Conservation (phyloP, 129 eudicot species). For the Lactuca saligna region DNA sequence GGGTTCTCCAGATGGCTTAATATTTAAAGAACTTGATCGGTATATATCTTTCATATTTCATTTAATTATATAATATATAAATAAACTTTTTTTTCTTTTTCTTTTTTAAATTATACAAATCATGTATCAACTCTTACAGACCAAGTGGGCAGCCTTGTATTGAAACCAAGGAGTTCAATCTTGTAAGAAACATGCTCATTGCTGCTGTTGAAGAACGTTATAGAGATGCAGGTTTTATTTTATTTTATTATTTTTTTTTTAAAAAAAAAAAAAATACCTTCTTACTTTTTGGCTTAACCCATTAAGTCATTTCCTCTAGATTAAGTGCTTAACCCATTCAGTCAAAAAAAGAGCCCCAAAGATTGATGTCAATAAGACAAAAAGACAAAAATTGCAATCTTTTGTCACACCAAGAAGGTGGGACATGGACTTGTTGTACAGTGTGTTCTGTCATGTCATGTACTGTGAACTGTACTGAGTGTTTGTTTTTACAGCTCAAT, state of each 20-base stretch:
- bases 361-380: too few relatives aligned
- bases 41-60: slow-evolving; percentile 1
- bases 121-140: slow-evolving; percentile 33
- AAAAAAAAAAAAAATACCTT: too few relatives aligned
- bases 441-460: too few relatives aligned
- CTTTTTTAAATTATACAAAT: background rate
- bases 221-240: slow-evolving; percentile 70
- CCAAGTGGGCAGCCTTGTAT: slow-evolving; percentile 74
- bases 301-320: too few relatives aligned
- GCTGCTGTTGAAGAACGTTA: slow-evolving; percentile 95
- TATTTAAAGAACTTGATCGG: slow-evolving; percentile 69
- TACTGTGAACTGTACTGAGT: background rate
- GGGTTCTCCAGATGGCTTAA: slow-evolving; percentile 50
- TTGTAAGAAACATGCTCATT: slow-evolving; percentile 78
- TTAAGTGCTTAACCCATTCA: too few relatives aligned
- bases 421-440: too few relatives aligned
- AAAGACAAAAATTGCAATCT: too few relatives aligned
- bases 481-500: slow-evolving; percentile 53
- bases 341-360: too few relatives aligned
- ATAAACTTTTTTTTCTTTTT: background rate
- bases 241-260: too few relatives aligned
- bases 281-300: background rate
- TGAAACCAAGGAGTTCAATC: slow-evolving; percentile 78
- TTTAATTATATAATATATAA: background rate
- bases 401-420: too few relatives aligned